Conservation (phyloP, 1,284 basidiomycete species). For the Microbotryum saponariae region DNA sequence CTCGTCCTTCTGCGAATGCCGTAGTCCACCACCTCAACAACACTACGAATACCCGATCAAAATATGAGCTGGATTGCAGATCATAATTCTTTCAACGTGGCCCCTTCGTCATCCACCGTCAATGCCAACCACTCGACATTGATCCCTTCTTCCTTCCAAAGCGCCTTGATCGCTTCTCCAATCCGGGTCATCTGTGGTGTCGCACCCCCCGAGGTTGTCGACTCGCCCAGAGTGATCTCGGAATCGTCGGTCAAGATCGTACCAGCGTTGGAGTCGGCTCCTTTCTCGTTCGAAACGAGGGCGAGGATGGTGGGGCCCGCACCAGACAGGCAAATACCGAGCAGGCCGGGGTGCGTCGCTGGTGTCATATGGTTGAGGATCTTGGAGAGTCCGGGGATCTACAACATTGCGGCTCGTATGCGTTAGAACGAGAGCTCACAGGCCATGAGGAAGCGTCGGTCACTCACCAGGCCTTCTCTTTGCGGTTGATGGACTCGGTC, state of each 20-base stretch:
- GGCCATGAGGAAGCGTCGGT: constrained; percentile 1
- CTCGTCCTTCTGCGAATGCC: background rate
- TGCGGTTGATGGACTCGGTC: constrained; percentile 97
- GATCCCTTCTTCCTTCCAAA: constrained; percentile 64
- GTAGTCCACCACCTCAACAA: background rate
- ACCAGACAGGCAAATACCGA: constrained; percentile 95
- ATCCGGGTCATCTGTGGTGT: constrained; percentile 45
- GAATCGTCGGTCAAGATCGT: constrained; percentile 14
- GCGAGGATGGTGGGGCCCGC: constrained; percentile 97
- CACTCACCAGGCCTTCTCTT: constrained; percentile 67
- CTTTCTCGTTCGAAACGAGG: constrained; percentile 48
- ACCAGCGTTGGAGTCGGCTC: background rate
- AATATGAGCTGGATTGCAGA: background rate
- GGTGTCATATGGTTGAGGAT: constrained; percentile 85
- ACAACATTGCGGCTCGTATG: background rate
- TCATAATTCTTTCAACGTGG: constrained; percentile 19
- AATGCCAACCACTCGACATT: constrained; percentile 54
- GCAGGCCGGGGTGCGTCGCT: constrained; percentile 75
- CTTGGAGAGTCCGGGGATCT: constrained; percentile 92
- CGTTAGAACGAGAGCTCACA: background rate
- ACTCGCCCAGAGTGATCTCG: constrained; percentile 18
- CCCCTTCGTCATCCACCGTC: constrained; percentile 43
- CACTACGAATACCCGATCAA: background rate
- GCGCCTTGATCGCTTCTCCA: constrained; percentile 65
- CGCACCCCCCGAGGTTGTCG: background rate